Conservation (phyloP, 2,329 filamentous ascomycete genomes). For the Paecilomyces variotii region DNA sequence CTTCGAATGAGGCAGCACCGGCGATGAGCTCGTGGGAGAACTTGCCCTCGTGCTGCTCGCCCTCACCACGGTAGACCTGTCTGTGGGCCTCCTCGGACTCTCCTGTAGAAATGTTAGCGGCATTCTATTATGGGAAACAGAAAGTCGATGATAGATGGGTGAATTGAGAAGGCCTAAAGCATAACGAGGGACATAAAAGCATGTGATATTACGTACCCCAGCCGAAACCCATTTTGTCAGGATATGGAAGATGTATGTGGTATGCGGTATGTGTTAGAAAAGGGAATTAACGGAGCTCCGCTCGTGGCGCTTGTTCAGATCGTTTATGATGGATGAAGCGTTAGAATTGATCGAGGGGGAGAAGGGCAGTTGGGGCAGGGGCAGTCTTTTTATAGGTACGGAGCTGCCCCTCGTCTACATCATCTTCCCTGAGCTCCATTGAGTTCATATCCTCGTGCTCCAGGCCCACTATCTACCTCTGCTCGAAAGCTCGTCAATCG, state of each 20-base stretch:
- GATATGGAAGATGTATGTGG: neutral
- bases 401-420: neutral
- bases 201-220: conserved; percentile 18
- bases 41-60: conserved; percentile 49
- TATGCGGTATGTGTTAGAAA: conserved; percentile 2
- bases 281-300: conserved; percentile 10
- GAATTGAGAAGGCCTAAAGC: neutral
- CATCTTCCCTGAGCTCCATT: neutral
- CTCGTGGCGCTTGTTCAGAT: conserved; percentile 1
- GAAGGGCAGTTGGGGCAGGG: too few species aligned
- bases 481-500: too few species aligned
- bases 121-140: neutral
- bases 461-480: too few species aligned
- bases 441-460: neutral
- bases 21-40: conserved; percentile 67
- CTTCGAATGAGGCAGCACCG: conserved; percentile 68
- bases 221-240: conserved; percentile 26
- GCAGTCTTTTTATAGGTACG: neutral
- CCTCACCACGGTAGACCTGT: conserved; percentile 44
- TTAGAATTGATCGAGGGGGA: neutral
- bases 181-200: neutral
- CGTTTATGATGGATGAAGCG: neutral
- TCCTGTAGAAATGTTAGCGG: conserved; percentile 26
- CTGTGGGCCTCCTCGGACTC: conserved; percentile 47
- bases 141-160: conserved; percentile 1